A percentile compares a stretch with the other conserved stretches of the same genome.
These are phyloP conservation scores for Pisolithus thermaeus DNA, from an alignment of 1,284 basidiomycete genomes.

Conservation along the genomic window DNA sequence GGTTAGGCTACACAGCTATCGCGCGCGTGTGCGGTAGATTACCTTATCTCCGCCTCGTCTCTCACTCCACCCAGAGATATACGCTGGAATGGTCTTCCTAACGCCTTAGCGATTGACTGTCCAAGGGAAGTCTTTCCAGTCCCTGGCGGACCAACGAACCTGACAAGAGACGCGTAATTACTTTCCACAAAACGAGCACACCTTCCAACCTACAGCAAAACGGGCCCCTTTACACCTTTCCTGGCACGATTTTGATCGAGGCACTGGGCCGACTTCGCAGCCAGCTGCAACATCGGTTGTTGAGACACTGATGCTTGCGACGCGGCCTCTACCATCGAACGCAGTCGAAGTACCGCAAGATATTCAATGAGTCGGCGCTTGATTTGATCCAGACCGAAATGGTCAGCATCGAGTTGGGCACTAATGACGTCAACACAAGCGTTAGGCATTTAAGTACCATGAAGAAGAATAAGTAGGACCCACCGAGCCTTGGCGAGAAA, in stretches of 20 bases:
- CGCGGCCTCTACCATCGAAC: constrained; percentile 46
- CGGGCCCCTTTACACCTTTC: constrained; percentile 69
- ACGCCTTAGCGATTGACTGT: constrained; percentile 80
- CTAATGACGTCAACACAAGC: constrained; percentile 17
- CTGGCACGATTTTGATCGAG: neutral
- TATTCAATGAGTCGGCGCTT: constrained; percentile 90
- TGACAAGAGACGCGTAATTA: constrained; percentile 18
- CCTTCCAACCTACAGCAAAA: constrained; percentile 55
- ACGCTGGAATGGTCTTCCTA: constrained; percentile 83
- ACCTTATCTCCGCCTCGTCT: constrained; percentile 85
- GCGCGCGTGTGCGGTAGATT: constrained; percentile 4
- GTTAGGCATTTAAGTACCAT: neutral
- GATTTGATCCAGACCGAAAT: constrained; percentile 86
- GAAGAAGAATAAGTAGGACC: constrained; percentile 2
- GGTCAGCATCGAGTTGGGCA: constrained; percentile 78
- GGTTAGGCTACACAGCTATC: neutral
- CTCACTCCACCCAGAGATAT: constrained; percentile 90
- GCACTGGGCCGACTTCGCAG: constrained; percentile 5
- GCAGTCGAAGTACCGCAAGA: constrained; percentile 80
- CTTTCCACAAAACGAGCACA: neutral
- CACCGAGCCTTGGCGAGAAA: constrained; percentile 58
- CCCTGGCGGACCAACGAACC: constrained; percentile 79
- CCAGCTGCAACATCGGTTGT: constrained; percentile 3
- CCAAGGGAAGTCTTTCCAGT: constrained; percentile 84
- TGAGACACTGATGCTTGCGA: constrained; percentile 8